Percentiles rank a stretch among this genome's conserved stretches.
These are phyloP conservation scores for Neonectria neomacrospora DNA, from an alignment of 2,329 filamentous ascomycete genomes.

Conservation along the genomic window DNA sequence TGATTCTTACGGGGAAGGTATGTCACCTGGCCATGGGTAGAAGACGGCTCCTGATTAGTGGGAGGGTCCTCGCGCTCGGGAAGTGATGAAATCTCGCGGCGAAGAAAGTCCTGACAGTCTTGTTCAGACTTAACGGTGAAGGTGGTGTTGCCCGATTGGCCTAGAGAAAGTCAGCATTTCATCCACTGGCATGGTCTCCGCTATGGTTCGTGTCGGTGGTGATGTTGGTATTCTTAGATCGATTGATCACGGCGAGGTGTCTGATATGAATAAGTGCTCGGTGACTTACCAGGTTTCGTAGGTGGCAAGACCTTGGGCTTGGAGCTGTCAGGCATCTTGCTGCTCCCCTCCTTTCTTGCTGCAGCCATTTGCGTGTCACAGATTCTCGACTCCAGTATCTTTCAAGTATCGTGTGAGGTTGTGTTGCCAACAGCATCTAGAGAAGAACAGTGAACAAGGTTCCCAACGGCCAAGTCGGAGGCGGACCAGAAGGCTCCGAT, in stretches of 20 bases:
- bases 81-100: slow-evolving; percentile 40
- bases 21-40: slow-evolving; percentile 22
- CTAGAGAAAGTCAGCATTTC: slow-evolving; percentile 4
- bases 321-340: slow-evolving; percentile 12
- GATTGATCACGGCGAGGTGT: background rate
- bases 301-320: slow-evolving; percentile 22
- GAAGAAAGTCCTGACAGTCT: slow-evolving; percentile 41
- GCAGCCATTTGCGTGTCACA: slow-evolving; percentile 2
- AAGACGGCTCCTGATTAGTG: slow-evolving; percentile 10
- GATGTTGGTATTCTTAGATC: background rate
- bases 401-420: background rate
- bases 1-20: slow-evolving; percentile 28
- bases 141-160: slow-evolving; percentile 4
- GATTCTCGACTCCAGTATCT: background rate
- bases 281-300: slow-evolving; percentile 11
- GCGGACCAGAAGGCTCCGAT: slow-evolving; percentile 22
- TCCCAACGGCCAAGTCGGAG: slow-evolving; percentile 1
- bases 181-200: background rate
- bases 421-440: background rate
- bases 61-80: slow-evolving; percentile 40
- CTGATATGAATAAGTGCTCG: background rate
- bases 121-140: slow-evolving; percentile 40
- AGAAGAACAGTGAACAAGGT: background rate
- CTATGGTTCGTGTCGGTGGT: no score
- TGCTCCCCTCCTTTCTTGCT: background rate